phyloP scores from a whole-genome alignment of 306 rosid genomes.

The Cicer pinnatifidum region DNA sequence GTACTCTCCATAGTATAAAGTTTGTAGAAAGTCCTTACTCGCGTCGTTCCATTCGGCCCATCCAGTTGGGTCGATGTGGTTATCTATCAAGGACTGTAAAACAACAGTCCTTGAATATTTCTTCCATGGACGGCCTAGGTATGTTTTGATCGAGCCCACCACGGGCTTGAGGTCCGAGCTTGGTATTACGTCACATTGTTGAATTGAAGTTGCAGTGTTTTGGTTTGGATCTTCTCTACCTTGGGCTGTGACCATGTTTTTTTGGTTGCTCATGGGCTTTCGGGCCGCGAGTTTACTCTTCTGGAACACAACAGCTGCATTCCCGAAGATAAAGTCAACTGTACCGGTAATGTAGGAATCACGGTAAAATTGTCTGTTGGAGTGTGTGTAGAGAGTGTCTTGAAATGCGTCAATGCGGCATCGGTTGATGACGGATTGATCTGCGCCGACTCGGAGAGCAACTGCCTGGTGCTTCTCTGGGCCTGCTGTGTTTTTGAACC shows the following conservation, averaged over 20 bases:
- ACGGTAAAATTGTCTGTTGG: constrained; percentile 68
- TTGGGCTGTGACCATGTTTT: constrained; percentile 80
- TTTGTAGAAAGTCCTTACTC: constrained; percentile 47
- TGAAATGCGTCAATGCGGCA: constrained; percentile 69
- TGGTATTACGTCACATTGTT: constrained; percentile 53
- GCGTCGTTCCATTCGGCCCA: constrained; percentile 57
- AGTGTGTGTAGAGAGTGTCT: constrained; percentile 76
- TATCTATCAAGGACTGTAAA: constrained; percentile 57
- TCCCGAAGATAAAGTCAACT: constrained; percentile 71
- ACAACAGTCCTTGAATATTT: constrained; percentile 65
- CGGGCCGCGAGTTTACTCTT: constrained; percentile 59
- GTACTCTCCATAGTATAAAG: constrained; percentile 71
- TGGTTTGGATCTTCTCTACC: constrained; percentile 68
- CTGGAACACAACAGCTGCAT: constrained; percentile 70
- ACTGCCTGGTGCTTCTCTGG: constrained; percentile 76
- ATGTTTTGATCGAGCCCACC: constrained; percentile 47
- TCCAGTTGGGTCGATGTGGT: constrained; percentile 62
- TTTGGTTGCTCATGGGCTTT: constrained; percentile 62
- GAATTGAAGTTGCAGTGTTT: constrained; percentile 68
- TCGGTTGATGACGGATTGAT: constrained; percentile 66
- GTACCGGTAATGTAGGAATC: constrained; percentile 71
- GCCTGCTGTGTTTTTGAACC: constrained; percentile 75
- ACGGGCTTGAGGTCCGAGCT: constrained; percentile 64
- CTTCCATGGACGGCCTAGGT: constrained; percentile 79
- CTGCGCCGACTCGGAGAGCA: constrained; percentile 71